Evolutionary conservation across 139 green algal species (phyloP).

Genomic region (Pleodorina starrii): DNA sequence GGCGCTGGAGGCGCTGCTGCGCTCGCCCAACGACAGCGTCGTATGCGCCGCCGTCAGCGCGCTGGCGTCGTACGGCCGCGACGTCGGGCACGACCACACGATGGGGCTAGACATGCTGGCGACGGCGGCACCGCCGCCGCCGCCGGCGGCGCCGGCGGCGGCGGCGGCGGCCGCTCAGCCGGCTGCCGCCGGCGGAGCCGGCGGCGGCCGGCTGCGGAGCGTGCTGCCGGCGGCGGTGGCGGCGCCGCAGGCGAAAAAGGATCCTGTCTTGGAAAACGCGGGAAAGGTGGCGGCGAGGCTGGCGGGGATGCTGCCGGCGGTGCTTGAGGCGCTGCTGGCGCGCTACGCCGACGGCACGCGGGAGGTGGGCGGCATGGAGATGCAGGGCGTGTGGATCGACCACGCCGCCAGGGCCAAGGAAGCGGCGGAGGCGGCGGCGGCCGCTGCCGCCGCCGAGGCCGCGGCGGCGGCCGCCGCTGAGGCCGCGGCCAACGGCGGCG

Average conservation of each 20-base stretch:
- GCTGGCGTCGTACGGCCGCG: conserved; percentile 49
- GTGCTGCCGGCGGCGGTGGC: not conserved
- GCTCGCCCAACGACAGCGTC: conserved; percentile 37
- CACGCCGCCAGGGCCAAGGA: not conserved
- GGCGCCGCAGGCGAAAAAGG: not conserved
- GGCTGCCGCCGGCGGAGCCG: not conserved
- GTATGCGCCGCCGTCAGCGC: conserved; percentile 26
- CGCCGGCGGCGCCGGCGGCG: not conserved
- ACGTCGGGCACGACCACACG: conserved; percentile 39
- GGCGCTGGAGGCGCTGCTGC: conserved; percentile 25
- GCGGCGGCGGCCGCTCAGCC: not conserved
- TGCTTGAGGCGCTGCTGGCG: conserved; percentile 23
- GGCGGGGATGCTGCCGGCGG: not conserved
- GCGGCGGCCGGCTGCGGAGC: not conserved
- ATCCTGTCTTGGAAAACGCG: conserved; percentile 23
- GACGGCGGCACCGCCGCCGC: conserved; percentile 1
- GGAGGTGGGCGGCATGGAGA: conserved; percentile 8
- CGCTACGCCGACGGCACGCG: conserved; percentile 2
- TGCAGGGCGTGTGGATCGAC: not conserved
- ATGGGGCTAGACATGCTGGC: conserved; percentile 21
- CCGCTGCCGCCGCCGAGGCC: not conserved
- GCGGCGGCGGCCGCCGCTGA: not conserved
- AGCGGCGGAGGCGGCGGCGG: not conserved
- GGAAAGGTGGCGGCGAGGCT: conserved; percentile 35
- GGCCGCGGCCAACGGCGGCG: not conserved